A percentile compares a stretch with the other conserved stretches of the same genome.
Conservation (phyloP, 176 grass and related monocot species). For the Rhynchospora tenuis region DNA sequence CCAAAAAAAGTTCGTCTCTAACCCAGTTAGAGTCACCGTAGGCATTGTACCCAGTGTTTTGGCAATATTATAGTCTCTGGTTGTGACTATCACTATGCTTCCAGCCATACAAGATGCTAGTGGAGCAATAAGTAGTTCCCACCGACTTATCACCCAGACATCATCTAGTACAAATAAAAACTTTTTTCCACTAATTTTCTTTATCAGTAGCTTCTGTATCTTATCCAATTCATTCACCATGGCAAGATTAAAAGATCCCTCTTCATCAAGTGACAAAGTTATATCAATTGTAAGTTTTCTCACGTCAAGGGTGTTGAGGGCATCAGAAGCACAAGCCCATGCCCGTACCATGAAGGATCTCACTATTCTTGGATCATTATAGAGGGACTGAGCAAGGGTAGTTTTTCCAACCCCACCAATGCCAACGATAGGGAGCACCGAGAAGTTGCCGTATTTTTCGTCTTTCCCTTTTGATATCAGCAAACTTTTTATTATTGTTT, state of each 20-base stretch:
- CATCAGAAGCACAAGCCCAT: constrained; percentile 3
- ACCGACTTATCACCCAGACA: neutral
- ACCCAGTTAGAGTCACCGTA: neutral
- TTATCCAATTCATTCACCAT: neutral
- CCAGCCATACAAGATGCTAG: neutral
- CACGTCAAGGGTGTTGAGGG: neutral
- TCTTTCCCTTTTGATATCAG: neutral
- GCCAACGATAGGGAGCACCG: constrained; percentile 5
- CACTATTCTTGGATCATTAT: neutral
- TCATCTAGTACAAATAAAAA: neutral
- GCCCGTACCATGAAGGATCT: neutral
- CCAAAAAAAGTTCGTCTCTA: neutral
- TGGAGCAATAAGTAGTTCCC: neutral
- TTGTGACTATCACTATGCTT: neutral
- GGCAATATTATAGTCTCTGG: neutral
- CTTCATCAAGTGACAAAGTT: neutral
- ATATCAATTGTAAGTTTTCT: constrained; percentile 8
- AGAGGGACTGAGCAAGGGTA: neutral
- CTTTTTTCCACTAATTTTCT: neutral
- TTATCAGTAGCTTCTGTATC: neutral
- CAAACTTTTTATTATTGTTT: neutral
- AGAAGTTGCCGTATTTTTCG: neutral
- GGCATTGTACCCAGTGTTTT: neutral
- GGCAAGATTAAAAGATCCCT: neutral
- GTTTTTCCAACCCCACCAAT: constrained; percentile 9